Evolutionary conservation across 2,329 filamentous ascomycete species (phyloP), one percentile per base, ranked within the genome.

Genomic region (Penicillium psychrosexuale): DNA sequence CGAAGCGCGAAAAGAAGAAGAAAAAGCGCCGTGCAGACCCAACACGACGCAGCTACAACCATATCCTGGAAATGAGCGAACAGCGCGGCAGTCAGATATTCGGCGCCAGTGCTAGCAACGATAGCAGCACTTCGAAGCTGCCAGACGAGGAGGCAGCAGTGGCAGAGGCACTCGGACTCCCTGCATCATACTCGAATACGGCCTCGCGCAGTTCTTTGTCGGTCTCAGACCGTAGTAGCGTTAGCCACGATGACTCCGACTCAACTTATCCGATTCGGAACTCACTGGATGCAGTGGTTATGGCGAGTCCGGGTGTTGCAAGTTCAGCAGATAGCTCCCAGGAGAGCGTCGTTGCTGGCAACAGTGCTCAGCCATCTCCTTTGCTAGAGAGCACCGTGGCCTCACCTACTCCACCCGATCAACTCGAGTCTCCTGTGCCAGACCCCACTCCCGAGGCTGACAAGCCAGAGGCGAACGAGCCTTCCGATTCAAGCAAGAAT

Each of bases 1-100:
- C 89, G 58, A 95, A 95, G 76, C 87, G 92, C 19, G 84, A 90
- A 68, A 94, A 94, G 75, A 95, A 95, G 77, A 95, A 94, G 75
- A 82, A 83, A 56, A 96, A 96, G 77, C 86, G 92, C 30, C 82
- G 85, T 47, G 85, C 88, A 51, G 90, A 96, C 64, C 86, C 90
- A 6, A 80, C 78, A 15, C 83, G 91, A 33, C 85, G 88, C 62
- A 88, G 86, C 42, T 96, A 96, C 70, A 80, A 86, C 48, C 83
- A 87, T 50, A 91, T 96, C 73, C 77, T 96, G 9, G 84, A 88
- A 48, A 82, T 88, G 63, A 85, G 82, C 46, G 80, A 79, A 46
- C 63, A 67, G 11, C 69, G 70, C 34, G 80, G 80, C 12, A 78
- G 81, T 19, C 78, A 80, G 49, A 72, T 84, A 33, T 77, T 85